Conservation (phyloP, 352 stramenopile genomes). For the Phytophthora fragariaefolia region DNA sequence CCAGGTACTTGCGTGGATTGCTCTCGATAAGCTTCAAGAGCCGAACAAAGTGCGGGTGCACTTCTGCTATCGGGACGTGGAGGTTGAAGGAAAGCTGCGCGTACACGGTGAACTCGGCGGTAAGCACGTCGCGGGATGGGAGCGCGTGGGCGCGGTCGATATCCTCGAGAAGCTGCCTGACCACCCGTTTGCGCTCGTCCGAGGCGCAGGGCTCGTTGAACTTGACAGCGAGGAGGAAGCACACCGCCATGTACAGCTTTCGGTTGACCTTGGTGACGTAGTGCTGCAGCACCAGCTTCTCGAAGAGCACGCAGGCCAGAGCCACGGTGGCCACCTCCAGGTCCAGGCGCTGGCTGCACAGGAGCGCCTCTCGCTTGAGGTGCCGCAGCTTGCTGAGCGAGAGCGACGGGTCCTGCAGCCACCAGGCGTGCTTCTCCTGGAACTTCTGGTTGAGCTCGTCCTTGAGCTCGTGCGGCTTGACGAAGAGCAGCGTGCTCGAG, state of each 20-base stretch:
- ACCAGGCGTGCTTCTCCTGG: constrained; percentile 91
- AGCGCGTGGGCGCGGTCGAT: constrained; percentile 85
- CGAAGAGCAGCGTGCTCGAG: constrained; percentile 95
- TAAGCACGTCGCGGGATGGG: constrained; percentile 85
- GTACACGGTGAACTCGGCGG: constrained; percentile 91
- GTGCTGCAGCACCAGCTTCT: constrained; percentile 95
- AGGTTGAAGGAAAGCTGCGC: constrained; percentile 90
- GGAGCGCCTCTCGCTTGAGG: constrained; percentile 91
- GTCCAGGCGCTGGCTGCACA: constrained; percentile 75
- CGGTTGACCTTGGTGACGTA: constrained; percentile 97
- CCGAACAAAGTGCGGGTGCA: constrained; percentile 89
- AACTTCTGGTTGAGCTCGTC: constrained; percentile 98
- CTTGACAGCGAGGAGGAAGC: constrained; percentile 95
- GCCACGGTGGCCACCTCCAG: constrained; percentile 95
- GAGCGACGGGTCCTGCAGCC: constrained; percentile 88
- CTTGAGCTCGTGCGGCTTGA: constrained; percentile 95
- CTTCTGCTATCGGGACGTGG: constrained; percentile 79
- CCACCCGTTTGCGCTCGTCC: constrained; percentile 63
- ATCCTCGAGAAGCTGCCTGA: constrained; percentile 76
- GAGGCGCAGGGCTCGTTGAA: constrained; percentile 87
- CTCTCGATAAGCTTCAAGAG: constrained; percentile 88
- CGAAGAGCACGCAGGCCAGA: constrained; percentile 97
- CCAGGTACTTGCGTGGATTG: constrained; percentile 90
- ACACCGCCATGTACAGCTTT: constrained; percentile 96
- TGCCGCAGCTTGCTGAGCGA: constrained; percentile 97